Percentiles rank a stretch among this genome's conserved stretches.
phyloP scores from a whole-genome alignment of 306 rosid species.

The Inga leiocalycina region DNA sequence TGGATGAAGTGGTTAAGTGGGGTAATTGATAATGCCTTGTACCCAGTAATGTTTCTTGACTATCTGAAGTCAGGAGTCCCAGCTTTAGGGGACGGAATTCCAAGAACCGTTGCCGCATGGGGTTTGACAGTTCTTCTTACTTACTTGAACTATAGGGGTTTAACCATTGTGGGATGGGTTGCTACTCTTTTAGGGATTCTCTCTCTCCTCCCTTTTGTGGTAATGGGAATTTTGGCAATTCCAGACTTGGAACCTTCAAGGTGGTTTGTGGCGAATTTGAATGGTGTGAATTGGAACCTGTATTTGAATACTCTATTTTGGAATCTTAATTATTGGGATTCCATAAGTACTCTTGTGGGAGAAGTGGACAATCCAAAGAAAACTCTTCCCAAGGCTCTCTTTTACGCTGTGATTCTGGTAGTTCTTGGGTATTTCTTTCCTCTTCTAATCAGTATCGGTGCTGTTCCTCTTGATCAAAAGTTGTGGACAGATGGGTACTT shows the following conservation, averaged over 20 bases:
- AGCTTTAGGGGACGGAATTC: slow-evolving; percentile 63
- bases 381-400: slow-evolving; percentile 73
- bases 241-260: slow-evolving; percentile 64
- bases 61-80: slow-evolving; percentile 71
- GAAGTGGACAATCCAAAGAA: slow-evolving; percentile 75
- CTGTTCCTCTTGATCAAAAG: slow-evolving; percentile 51
- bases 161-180: slow-evolving; percentile 71
- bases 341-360: slow-evolving; percentile 75
- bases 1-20: slow-evolving; percentile 94
- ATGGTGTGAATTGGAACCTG: slow-evolving; percentile 63
- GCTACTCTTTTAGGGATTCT: slow-evolving; percentile 69
- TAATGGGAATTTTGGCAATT: slow-evolving; percentile 70
- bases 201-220: slow-evolving; percentile 73
- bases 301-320: slow-evolving; percentile 75
- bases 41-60: slow-evolving; percentile 76
- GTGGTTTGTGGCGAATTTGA: slow-evolving; percentile 61
- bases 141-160: slow-evolving; percentile 76
- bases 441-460: slow-evolving; percentile 68
- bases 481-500: slow-evolving; percentile 80
- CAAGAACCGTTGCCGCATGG: slow-evolving; percentile 50
- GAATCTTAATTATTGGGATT: slow-evolving; percentile 83
- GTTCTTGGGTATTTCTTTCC: slow-evolving; percentile 71
- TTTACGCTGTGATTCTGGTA: slow-evolving; percentile 72
- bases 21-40: slow-evolving; percentile 74
- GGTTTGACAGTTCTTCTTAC: slow-evolving; percentile 65